Evolutionary conservation across 108 stramenopile genomes (phyloP).

Genomic region (Fragilariopsis cylindrus): DNA sequence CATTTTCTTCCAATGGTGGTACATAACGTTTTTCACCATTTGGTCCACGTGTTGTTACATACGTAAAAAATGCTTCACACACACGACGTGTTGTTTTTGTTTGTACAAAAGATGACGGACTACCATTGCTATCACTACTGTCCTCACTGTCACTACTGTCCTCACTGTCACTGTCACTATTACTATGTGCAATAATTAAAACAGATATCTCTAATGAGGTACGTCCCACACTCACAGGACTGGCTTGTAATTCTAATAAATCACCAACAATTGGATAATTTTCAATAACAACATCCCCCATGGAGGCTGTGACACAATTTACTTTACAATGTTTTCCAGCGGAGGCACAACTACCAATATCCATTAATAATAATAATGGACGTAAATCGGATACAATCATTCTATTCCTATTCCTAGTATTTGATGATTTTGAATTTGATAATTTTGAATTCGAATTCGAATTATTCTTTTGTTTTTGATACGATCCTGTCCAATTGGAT

Average conservation of each 20-base stretch:
- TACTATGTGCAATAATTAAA: neutral
- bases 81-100: neutral
- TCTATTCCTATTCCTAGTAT: no score
- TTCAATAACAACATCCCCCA: slow-evolving; percentile 36
- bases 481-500: neutral
- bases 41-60: slow-evolving; percentile 20
- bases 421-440: no score
- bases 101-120: neutral
- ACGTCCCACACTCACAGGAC: slow-evolving; percentile 12
- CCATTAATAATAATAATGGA: slow-evolving; percentile 27
- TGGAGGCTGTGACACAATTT: slow-evolving; percentile 21
- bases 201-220: slow-evolving; percentile 16
- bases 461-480: no score
- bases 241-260: slow-evolving; percentile 21
- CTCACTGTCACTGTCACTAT: neutral
- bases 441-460: no score
- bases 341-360: slow-evolving; percentile 29
- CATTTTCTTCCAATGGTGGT: slow-evolving; percentile 10
- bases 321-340: slow-evolving; percentile 32
- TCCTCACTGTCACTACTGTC: neutral
- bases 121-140: neutral
- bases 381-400: slow-evolving; percentile 1
- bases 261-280: slow-evolving; percentile 17
- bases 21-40: slow-evolving; percentile 23
- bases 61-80: slow-evolving; percentile 24